phyloP scores from a whole-genome alignment of 805 yeast genomes.

The Nakazawaea wyomingensis region DNA sequence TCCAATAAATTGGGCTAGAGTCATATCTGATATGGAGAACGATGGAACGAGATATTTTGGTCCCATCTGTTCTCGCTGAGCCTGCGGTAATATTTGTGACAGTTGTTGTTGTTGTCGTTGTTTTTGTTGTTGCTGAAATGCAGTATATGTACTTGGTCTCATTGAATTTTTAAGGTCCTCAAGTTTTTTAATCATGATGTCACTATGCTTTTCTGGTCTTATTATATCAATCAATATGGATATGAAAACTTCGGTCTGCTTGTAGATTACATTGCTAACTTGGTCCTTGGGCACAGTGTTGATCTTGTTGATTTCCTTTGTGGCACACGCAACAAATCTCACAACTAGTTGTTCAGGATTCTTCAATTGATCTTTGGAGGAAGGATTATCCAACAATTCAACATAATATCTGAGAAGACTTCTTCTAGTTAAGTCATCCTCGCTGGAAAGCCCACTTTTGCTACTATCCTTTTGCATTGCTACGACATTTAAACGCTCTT shows the following conservation, averaged over 20 bases:
- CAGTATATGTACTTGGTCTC: constrained; percentile 19
- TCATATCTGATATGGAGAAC: constrained; percentile 50
- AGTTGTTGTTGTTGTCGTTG: constrained; percentile 6
- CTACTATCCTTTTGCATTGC: constrained; percentile 36
- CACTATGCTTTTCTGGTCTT: constrained; percentile 32
- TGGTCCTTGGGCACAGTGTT: constrained; percentile 18
- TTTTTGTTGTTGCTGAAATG: constrained; percentile 16
- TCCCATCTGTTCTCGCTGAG: too few species aligned
- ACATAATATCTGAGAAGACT: constrained; percentile 60
- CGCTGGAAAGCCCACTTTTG: neutral
- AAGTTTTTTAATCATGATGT: constrained; percentile 36
- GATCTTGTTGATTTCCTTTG: constrained; percentile 43
- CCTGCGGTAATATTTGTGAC: too few species aligned
- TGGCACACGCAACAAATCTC: constrained; percentile 48
- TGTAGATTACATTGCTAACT: constrained; percentile 20
- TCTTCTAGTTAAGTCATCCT: constrained; percentile 48
- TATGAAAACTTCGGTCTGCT: constrained; percentile 27
- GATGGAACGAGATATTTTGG: constrained; percentile 38
- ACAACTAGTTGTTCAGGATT: constrained; percentile 44
- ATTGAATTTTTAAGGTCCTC: constrained; percentile 32
- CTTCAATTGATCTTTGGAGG: constrained; percentile 26
- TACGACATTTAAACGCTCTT: constrained; percentile 35
- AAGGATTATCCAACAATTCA: constrained; percentile 44
- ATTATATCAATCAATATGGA: constrained; percentile 30
- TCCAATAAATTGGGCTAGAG: constrained; percentile 42